These are phyloP conservation scores for Colletotrichum phormii DNA, from an alignment of 2,329 filamentous ascomycete species.

Conservation along the genomic window DNA sequence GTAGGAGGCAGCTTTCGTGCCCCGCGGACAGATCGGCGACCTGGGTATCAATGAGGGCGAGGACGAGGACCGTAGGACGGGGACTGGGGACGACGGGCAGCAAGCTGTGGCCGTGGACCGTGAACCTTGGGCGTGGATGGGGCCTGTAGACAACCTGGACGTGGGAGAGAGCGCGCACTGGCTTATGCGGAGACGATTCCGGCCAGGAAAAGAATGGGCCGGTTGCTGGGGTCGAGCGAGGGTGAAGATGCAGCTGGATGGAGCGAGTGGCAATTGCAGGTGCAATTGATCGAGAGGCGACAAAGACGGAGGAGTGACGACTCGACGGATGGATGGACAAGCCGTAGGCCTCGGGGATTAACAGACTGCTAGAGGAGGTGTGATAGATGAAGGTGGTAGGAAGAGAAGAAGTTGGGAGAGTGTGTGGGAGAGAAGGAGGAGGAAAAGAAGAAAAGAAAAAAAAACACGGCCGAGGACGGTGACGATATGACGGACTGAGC, in stretches of 20 bases:
- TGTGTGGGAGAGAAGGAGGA: not conserved
- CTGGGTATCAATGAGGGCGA: slow-evolving; percentile 7
- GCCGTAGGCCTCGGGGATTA: not conserved
- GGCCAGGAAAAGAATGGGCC: slow-evolving; percentile 26
- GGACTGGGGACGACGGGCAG: not conserved
- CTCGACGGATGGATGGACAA: not conserved
- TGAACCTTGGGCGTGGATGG: not conserved
- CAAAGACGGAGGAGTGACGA: not conserved
- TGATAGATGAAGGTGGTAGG: not conserved
- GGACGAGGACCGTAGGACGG: not conserved
- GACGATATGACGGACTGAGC: slow-evolving; percentile 14
- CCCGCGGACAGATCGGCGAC: slow-evolving; percentile 35
- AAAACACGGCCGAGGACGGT: slow-evolving; percentile 11
- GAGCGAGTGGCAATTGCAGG: not conserved
- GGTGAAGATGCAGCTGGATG: not conserved
- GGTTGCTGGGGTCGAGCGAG: slow-evolving; percentile 1
- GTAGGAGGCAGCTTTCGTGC: slow-evolving; percentile 37
- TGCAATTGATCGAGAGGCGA: slow-evolving; percentile 5
- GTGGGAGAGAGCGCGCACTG: slow-evolving; percentile 18
- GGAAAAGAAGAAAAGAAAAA: slow-evolving; percentile 4
- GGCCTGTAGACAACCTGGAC: not conserved
- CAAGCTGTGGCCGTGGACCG: not conserved
- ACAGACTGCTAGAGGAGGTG: not conserved
- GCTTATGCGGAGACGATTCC: slow-evolving; percentile 31
- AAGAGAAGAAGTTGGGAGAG: not conserved